Conservation (phyloP, 306 rosid species). For the Vigna reflexopilosa region DNA sequence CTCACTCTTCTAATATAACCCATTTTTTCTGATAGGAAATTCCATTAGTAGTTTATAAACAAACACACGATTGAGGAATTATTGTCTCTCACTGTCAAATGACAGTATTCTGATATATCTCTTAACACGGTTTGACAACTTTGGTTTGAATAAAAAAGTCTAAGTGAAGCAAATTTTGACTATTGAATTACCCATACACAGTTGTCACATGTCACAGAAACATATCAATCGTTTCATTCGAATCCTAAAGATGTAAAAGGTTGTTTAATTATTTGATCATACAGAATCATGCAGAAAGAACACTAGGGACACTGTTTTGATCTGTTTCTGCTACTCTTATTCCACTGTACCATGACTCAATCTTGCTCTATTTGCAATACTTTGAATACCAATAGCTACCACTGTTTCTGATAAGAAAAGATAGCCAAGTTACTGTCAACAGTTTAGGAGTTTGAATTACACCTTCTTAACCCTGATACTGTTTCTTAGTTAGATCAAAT, state of each 20-base stretch:
- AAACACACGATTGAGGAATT: neutral
- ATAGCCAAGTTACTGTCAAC: neutral
- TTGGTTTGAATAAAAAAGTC: neutral
- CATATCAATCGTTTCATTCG: neutral
- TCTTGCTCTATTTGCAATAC: neutral
- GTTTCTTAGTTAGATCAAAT: no score
- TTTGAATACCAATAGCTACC: neutral
- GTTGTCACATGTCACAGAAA: neutral
- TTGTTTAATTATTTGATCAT: neutral
- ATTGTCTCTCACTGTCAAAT: conserved; percentile 21
- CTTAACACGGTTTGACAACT: neutral
- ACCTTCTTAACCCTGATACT: no score
- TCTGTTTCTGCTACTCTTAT: neutral
- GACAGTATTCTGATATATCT: neutral
- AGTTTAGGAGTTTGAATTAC: no score
- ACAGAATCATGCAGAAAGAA: neutral
- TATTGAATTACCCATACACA: neutral
- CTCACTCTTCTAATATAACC: no score
- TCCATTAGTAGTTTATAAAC: neutral
- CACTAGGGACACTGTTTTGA: conserved; percentile 1
- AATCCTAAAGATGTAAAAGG: neutral
- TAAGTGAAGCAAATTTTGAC: neutral
- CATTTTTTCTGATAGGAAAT: neutral
- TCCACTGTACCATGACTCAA: neutral
- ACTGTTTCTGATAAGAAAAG: conserved; percentile 10